Evolutionary conservation across 495 filamentous ascomycete species (phyloP).

Genomic region (Platismatia glauca): DNA sequence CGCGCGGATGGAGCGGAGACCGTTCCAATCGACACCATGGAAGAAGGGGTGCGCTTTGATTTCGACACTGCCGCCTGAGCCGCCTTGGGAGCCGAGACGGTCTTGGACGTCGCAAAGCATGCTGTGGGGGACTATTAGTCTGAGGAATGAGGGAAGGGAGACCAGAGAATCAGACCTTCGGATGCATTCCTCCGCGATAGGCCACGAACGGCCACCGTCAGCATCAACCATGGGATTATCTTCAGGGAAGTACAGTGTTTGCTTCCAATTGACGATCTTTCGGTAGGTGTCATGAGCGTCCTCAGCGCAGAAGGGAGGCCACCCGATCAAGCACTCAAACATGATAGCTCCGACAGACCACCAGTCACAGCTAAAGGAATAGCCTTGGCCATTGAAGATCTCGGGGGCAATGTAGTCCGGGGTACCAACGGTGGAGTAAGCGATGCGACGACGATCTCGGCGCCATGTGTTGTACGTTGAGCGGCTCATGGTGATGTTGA

Average conservation of each 20-base stretch:
- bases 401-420: constrained; percentile 98
- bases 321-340: constrained; percentile 98
- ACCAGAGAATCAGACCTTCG: constrained; percentile 49
- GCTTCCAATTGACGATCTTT: constrained; percentile 97
- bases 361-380: constrained; percentile 96
- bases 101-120: constrained; percentile 87
- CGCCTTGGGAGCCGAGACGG: constrained; percentile 58
- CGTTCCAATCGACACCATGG: constrained; percentile 88
- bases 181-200: constrained; percentile 80
- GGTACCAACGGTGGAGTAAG: constrained; percentile 96
- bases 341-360: constrained; percentile 98
- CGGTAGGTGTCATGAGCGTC: constrained; percentile 96
- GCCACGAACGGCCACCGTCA: constrained; percentile 31
- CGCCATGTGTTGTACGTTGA: constrained; percentile 98
- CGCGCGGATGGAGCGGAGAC: constrained; percentile 80
- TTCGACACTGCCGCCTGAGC: constrained; percentile 71
- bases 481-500: constrained; percentile 94
- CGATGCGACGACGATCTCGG: constrained; percentile 87
- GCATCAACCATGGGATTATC: constrained; percentile 61
- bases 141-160: not conserved
- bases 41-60: constrained; percentile 95
- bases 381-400: constrained; percentile 93
- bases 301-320: constrained; percentile 98
- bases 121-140: constrained; percentile 40
- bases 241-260: constrained; percentile 92